Base-by-base conservation (phyloP, 148 eudicot genomes). In the Rhododendron vialii region DNA sequence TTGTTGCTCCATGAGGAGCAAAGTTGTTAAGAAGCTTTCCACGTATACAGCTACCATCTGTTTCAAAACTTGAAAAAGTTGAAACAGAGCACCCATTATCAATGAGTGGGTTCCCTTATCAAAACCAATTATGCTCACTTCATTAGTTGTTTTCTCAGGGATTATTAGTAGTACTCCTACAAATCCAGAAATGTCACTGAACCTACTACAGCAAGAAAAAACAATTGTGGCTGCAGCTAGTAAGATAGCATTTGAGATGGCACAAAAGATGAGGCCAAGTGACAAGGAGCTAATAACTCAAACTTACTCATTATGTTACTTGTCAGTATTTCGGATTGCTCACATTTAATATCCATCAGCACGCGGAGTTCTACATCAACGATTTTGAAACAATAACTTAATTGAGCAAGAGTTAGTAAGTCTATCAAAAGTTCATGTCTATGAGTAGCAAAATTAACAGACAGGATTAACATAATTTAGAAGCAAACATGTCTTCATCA, bases 401-500 rank as follows among this genome's bases (percentile, higher is more conserved):
- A 14, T 18, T 2, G 41, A 22, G 15, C 35, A 26, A 36, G 8
- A 13, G 7, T 73, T 47, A 26, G 45, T 28, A 57, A 77, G 41
- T 55, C 55, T n/a, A 36, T n/a, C n/a, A 76, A 13, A 71, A 1
- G 75, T 26, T 73, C 81, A 35, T 74, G 22, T 51, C 22, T 22
- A 76, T 30, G 48, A 51, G 38, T 51, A 41, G 75, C 9, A 48
- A 82, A 81, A 71, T 20, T 65, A 71, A 51, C n/a, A 50, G 33
- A 59, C 18, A 33, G 76, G 50, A 75, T 35, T 28, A 22, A 67
- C 87, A 76, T 28, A 14, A n/a, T 59, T 79, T 14, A 74, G 26
- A 82, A 77, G 59, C 80, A 88, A 63, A 75, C 51, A 83, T 85
- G 73, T 81, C 81, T 69, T 84, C 89, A 81, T 75, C 57, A 57